A percentile compares a stretch with the other conserved stretches of the same genome.
Evolutionary conservation across 306 rosid genomes (phyloP).

Genomic region (Hippophae tibetana): DNA sequence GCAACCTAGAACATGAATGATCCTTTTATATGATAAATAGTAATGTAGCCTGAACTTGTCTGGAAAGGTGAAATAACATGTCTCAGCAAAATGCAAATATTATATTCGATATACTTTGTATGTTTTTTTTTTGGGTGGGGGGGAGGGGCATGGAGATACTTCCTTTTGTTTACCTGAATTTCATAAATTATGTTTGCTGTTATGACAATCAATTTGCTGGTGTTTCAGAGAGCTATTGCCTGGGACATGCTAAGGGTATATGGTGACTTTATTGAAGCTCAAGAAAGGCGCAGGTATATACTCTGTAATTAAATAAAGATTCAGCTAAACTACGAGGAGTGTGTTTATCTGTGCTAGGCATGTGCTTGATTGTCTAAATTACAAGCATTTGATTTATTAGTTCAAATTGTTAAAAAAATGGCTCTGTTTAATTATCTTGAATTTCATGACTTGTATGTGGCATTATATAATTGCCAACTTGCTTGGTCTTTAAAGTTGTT

Average conservation of each 20-base stretch:
- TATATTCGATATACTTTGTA: too few species aligned
- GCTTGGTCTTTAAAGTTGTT: background rate
- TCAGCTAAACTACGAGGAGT: background rate
- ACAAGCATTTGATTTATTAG: background rate
- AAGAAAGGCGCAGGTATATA: slow-evolving; percentile 79
- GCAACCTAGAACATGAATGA: background rate
- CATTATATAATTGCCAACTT: background rate
- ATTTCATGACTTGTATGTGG: background rate
- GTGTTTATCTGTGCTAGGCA: slow-evolving; percentile 1
- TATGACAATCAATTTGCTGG: slow-evolving; percentile 8
- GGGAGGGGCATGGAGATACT: background rate
- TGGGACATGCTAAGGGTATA: slow-evolving; percentile 96
- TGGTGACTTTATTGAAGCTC: slow-evolving; percentile 62
- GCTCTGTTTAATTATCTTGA: background rate
- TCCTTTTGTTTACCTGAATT: slow-evolving; percentile 13
- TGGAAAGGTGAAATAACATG: too few species aligned
- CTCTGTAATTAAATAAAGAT: slow-evolving; percentile 2
- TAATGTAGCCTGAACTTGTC: too few species aligned
- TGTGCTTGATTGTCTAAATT: slow-evolving; percentile 1
- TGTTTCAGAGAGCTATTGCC: slow-evolving; percentile 70
- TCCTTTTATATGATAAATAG: background rate
- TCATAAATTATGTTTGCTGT: background rate
- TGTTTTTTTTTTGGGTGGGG: too few species aligned
- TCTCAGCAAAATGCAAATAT: too few species aligned
- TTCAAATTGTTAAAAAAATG: background rate